These are phyloP conservation scores for Podospora conica DNA, from an alignment of 495 filamentous ascomycete genomes.

Conservation along the genomic window DNA sequence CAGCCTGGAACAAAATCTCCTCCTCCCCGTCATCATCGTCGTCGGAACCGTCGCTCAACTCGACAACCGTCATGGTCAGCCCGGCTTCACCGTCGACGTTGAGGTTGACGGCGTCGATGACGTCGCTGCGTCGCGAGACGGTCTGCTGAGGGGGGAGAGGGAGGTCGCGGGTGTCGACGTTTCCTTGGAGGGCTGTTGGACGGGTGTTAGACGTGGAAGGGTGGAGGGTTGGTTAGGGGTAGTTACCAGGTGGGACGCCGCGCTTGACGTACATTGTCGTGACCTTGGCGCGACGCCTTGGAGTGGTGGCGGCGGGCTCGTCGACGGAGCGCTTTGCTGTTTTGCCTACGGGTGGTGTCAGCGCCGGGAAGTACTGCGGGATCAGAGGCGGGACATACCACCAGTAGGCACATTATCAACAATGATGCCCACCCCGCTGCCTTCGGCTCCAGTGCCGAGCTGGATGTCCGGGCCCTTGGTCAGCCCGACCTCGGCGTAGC, in stretches of 20 bases:
- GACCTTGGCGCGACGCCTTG: constrained; percentile 37
- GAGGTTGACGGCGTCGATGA: constrained; percentile 43
- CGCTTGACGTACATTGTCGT: constrained; percentile 46
- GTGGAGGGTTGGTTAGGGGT: constrained; percentile 10
- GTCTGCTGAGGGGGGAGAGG: constrained; percentile 16
- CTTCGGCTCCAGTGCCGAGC: constrained; percentile 42
- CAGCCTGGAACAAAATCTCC: neutral
- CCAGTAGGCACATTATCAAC: constrained; percentile 35
- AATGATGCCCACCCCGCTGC: constrained; percentile 45
- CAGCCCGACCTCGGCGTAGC: constrained; percentile 40
- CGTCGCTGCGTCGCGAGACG: constrained; percentile 24
- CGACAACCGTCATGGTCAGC: constrained; percentile 46
- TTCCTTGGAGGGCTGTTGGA: constrained; percentile 30
- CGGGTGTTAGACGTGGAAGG: constrained; percentile 4
- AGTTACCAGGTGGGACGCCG: constrained; percentile 37
- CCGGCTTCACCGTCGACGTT: constrained; percentile 43
- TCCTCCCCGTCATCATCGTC: constrained; percentile 28
- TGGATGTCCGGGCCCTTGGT: constrained; percentile 41
- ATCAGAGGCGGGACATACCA: constrained; percentile 3
- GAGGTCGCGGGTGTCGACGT: constrained; percentile 25
- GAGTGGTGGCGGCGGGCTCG: constrained; percentile 20
- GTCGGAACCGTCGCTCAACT: constrained; percentile 36
- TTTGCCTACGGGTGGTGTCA: too few relatives aligned
- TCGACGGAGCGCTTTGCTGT: constrained; percentile 26
- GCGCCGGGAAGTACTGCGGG: neutral